Evolutionary conservation across 768 basidiomycete genomes (phyloP), one percentile per base, ranked within the genome.

Genomic region (Psilocybe tampanensis): DNA sequence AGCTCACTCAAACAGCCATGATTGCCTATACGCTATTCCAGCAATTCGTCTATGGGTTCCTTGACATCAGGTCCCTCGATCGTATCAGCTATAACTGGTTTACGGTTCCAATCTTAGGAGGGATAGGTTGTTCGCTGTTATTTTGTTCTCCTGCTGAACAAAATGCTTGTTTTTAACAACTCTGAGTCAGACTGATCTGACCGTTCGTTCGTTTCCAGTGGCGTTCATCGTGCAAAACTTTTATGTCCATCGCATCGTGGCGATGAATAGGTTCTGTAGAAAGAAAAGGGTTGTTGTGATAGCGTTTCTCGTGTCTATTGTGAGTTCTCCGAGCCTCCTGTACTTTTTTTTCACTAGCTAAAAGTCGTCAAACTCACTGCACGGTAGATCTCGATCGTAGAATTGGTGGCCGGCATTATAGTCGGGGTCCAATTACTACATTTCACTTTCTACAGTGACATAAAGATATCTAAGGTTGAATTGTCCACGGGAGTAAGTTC

Each of bases 1-100:
- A 58, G 41, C 13, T 58, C 2, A 21, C 23, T 2, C 56, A 58
- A 45, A 58, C 56, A 23, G 13, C 44, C 9, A 23, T 58, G 8
- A 29, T 21, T 58, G 15, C 42, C 24, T 17, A 26, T 26, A 18
- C n/a, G 19, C 23, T 34, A 22, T 47, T 42, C 19, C 44, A 43
- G 5, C 32, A 32, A 8, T 58, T 58, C 29, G 56, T 34, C 17
- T 32, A 23, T 11, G 56, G 51, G n/a, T 58, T 47, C 17, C 44
- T 51, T 0, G 26, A 58, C 24, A 29, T 44, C 17, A 32, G 8
- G 13, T 18, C 29, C 11, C 42, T 53, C 17, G 52, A 53, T 44
- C 42, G 29, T 15, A 45, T 53, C 21, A 17, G 52, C 8, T 22
- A 29, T 9, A 42, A 32, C 18, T 53, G 52, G 52, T 53, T 53